Evolutionary conservation across 148 eudicot genomes (phyloP).

Genomic region (Arctostaphylos glauca): DNA sequence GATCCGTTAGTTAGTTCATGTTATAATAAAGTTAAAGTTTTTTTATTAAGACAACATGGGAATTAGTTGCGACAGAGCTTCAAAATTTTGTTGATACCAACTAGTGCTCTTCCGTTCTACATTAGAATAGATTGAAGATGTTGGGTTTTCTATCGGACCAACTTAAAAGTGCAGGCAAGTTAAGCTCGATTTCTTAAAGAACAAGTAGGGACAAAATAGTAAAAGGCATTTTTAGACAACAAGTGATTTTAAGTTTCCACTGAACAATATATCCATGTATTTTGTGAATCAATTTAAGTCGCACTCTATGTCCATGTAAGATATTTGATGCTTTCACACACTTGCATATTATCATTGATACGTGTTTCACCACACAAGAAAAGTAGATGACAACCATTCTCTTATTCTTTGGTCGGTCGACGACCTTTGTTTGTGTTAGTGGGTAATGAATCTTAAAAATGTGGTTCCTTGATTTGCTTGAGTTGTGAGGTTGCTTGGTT

Average conservation of each 20-base stretch:
- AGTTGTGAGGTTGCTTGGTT: background rate
- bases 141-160: background rate
- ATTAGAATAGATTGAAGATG: background rate
- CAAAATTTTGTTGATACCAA: too few relatives aligned
- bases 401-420: background rate
- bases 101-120: too few relatives aligned
- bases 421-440: background rate
- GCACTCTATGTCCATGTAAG: background rate
- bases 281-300: background rate
- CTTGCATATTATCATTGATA: background rate
- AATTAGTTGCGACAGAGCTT: too few relatives aligned
- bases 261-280: background rate
- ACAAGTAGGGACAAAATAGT: background rate
- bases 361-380: background rate
- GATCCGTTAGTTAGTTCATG: too few relatives aligned
- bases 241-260: background rate
- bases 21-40: too few relatives aligned
- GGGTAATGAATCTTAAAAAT: background rate
- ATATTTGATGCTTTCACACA: background rate
- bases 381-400: background rate
- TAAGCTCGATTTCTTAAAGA: background rate
- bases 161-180: background rate
- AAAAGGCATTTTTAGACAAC: background rate
- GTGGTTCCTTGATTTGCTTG: background rate
- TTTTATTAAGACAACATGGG: too few relatives aligned